These are phyloP conservation scores for Pleurotus ostreatus DNA, from an alignment of 768 basidiomycete genomes.

Conservation along the genomic window DNA sequence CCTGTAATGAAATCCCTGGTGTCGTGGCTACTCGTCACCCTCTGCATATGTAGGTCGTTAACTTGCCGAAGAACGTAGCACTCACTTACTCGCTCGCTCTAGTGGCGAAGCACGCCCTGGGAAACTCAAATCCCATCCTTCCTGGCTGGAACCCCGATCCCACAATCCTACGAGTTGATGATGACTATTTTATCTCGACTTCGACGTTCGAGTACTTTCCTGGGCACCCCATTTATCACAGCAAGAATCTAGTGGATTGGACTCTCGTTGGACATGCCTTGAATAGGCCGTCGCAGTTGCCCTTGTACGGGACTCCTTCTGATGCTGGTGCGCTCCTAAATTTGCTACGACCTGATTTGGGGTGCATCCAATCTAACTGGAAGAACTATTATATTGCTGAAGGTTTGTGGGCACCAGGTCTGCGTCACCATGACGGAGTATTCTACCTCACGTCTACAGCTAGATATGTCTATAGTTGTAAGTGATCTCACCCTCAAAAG, in stretches of 20 bases:
- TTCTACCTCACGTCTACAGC: constrained; percentile 33
- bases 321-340: constrained; percentile 25
- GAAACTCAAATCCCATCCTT: constrained; percentile 29
- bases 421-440: constrained; percentile 30
- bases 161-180: constrained; percentile 31
- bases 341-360: no score
- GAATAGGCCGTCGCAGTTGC: constrained; percentile 30
- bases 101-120: no score
- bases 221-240: constrained; percentile 39
- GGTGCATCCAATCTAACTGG: background rate
- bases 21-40: no score
- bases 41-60: no score
- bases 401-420: constrained; percentile 32
- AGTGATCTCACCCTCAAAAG: constrained; percentile 1
- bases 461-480: constrained; percentile 35
- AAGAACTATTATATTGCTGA: background rate
- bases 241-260: constrained; percentile 32
- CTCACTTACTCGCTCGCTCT: no score
- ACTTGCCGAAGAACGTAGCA: no score
- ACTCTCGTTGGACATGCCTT: constrained; percentile 33
- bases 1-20: no score
- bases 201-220: constrained; percentile 38
- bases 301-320: constrained; percentile 31
- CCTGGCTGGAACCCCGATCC: constrained; percentile 41
- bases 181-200: constrained; percentile 35